These are phyloP conservation scores for Hebeloma cylindrosporum DNA, from an alignment of 768 basidiomycete genomes.

Conservation along the genomic window DNA sequence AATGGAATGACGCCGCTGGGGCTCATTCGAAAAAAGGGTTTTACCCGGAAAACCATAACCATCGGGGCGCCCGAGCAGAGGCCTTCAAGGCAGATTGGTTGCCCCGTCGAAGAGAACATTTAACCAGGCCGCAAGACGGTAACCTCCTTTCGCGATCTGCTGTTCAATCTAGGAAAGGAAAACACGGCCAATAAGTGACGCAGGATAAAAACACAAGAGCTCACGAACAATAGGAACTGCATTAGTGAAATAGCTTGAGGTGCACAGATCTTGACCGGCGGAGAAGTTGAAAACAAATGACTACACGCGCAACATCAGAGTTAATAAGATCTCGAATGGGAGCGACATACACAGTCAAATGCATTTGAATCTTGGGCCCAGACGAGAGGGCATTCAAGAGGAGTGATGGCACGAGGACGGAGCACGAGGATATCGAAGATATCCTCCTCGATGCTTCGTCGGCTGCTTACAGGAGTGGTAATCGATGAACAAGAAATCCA, in stretches of 20 bases:
- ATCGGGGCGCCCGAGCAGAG: no score
- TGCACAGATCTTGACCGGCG: constrained; percentile 44
- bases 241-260: constrained; percentile 35
- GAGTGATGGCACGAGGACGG: constrained; percentile 31
- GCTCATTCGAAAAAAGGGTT: no score
- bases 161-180: constrained; percentile 39
- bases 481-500: constrained; percentile 45
- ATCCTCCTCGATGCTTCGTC: constrained; percentile 32
- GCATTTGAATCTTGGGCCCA: constrained; percentile 48
- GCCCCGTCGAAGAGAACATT: constrained; percentile 47
- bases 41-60: no score
- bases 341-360: constrained; percentile 39
- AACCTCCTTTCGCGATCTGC: constrained; percentile 48
- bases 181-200: background rate
- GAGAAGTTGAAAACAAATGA: constrained; percentile 44
- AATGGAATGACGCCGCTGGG: no score
- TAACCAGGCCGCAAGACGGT: constrained; percentile 50
- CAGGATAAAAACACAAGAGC: background rate
- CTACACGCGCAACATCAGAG: constrained; percentile 21
- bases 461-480: constrained; percentile 24
- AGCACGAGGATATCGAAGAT: constrained; percentile 31
- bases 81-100: constrained; percentile 35
- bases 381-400: constrained; percentile 46
- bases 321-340: background rate
- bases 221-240: constrained; percentile 6